Conservation (phyloP, 345 rosid genomes). For the Alliaria petiolata region DNA sequence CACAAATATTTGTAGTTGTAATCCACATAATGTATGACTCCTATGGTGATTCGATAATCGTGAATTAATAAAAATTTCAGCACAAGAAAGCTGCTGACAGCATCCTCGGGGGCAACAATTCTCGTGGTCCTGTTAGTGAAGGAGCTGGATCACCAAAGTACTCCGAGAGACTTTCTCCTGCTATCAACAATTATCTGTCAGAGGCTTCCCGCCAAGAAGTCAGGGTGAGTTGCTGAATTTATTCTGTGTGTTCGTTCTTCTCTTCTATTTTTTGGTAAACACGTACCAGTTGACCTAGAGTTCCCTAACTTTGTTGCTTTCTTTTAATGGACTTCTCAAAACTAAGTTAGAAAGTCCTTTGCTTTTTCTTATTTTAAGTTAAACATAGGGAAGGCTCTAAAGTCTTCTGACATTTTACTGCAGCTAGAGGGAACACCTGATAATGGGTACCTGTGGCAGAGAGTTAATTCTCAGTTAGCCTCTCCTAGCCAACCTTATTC, state of each 20-base stretch:
- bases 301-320: not conserved
- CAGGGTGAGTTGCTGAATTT: slow-evolving; percentile 47
- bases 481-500: slow-evolving; percentile 99
- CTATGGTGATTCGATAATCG: slow-evolving; percentile 9
- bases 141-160: slow-evolving; percentile 93
- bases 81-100: slow-evolving; percentile 88
- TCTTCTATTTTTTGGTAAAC: not conserved
- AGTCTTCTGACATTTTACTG: slow-evolving; percentile 29
- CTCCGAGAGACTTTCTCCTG: slow-evolving; percentile 97
- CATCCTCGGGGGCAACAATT: slow-evolving; percentile 81
- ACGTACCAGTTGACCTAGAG: not conserved
- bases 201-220: slow-evolving; percentile 99
- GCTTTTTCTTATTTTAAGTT: slow-evolving; percentile 5
- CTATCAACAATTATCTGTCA: slow-evolving; percentile 84
- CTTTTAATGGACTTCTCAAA: slow-evolving; percentile 3
- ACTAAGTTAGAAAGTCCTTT: slow-evolving; percentile 4
- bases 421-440: slow-evolving; percentile 97
- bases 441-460: slow-evolving; percentile 88
- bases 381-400: not conserved
- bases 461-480: slow-evolving; percentile 95
- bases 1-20: not conserved
- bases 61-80: slow-evolving; percentile 40
- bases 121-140: slow-evolving; percentile 81
- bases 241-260: no score
- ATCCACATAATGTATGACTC: not conserved